Evolutionary conservation across 1,284 basidiomycete genomes (phyloP), one percentile per base, ranked within the genome.

Genomic region (Tylopilus orsonianus): DNA sequence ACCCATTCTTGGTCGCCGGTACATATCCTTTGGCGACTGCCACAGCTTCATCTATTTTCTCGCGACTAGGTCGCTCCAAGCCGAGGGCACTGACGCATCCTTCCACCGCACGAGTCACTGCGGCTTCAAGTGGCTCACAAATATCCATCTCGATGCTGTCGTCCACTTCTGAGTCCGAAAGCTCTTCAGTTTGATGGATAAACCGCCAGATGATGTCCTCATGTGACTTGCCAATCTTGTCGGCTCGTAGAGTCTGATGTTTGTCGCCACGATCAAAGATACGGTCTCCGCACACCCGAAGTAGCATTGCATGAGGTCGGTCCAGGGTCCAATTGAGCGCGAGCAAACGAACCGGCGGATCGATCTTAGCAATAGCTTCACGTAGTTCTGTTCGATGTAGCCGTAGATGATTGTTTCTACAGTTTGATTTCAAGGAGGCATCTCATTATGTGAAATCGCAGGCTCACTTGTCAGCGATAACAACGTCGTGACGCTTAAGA

Each of bases 401-500:
- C 14, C 61, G 71, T 0, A 89, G 75, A 60, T 97, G 94, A 62
- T 97, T 97, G 68, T 97, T 96, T 60, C 93, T 94, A 55, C 1
- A 10, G 7, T 35, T 23, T 9, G 44, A 42, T 22, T 30, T 4
- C 13, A 33, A 54, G 23, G 2, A 16, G 16, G 38, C 1, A 35
- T 9, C 19, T 7, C 16, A 20, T 13, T 13, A 22, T 19, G 32
- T 30, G 38, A 41, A 27, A 39, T 19, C 12, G 24, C 8, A 22
- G 16, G 64, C 81, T 44, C 59, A 91, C 92, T 88, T 90, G 69
- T 97, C 94, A 16, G 93, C 93, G 52, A 90, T 90, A 9, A 97
- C 94, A 0, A 95, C 81, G 46, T 89, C 75, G 45, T 89, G 70
- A 0, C 65, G 76, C 48, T 79, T 65, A 19, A 96, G 73, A 1